phyloP scores from a whole-genome alignment of 192 early-diverging fungal species.

The Diversispora epigaea region DNA sequence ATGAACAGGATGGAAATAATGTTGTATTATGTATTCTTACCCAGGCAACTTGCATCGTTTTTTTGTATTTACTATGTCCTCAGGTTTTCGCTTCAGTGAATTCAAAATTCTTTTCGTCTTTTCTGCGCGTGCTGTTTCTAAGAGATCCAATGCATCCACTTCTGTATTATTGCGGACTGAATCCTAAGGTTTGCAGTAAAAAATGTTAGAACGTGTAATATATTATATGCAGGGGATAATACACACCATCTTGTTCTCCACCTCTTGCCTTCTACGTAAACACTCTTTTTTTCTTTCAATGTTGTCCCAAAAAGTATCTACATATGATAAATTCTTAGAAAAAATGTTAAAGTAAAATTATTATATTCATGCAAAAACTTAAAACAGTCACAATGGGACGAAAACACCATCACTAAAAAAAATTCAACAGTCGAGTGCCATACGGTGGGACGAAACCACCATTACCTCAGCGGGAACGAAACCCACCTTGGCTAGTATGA shows the following conservation, averaged over 20 bases:
- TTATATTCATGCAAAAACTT: not conserved
- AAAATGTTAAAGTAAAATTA: not conserved
- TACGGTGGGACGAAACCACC: too few relatives aligned
- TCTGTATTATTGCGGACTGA: constrained; percentile 9
- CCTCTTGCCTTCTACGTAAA: not conserved
- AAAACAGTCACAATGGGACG: not conserved
- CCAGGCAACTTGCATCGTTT: too few relatives aligned
- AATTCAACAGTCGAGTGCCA: too few relatives aligned
- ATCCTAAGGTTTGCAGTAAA: not conserved
- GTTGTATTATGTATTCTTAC: not conserved
- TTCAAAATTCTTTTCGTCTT: constrained; percentile 2
- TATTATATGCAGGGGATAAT: not conserved
- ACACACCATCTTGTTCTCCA: not conserved
- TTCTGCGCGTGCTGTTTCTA: not conserved
- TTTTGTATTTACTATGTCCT: too few relatives aligned
- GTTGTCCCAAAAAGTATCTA: not conserved
- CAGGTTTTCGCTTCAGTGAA: constrained; percentile 7
- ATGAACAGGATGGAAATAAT: not conserved
- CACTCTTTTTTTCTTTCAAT: not conserved
- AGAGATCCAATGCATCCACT: not conserved
- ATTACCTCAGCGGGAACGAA: too few relatives aligned
- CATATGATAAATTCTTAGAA: not conserved
- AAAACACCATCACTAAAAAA: not conserved
- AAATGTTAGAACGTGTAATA: not conserved
- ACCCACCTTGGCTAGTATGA: not conserved